These are phyloP conservation scores for Wickerhamomyces canadensis DNA, from an alignment of 805 yeast species.

Conservation along the genomic window DNA sequence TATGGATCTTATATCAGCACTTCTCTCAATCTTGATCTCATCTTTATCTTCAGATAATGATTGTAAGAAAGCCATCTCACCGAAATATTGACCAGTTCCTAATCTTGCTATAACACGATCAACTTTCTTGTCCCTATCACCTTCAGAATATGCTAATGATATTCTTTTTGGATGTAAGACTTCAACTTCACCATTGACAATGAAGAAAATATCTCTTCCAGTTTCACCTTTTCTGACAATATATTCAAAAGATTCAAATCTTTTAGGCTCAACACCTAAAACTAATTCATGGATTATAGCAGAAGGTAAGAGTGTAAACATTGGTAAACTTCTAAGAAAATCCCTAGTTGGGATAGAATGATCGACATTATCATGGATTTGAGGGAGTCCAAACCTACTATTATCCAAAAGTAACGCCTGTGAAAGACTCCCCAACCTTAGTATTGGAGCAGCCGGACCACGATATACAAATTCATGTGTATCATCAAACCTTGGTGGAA, in stretches of 20 bases:
- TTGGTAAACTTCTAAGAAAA: constrained; percentile 50
- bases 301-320: constrained; percentile 53
- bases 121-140: constrained; percentile 18
- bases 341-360: constrained; percentile 52
- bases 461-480: too few relatives aligned
- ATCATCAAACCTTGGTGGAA: constrained; percentile 27
- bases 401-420: not conserved
- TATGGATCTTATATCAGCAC: constrained; percentile 62
- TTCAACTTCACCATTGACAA: constrained; percentile 67
- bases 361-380: constrained; percentile 38
- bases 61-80: constrained; percentile 68
- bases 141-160: constrained; percentile 18
- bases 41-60: constrained; percentile 28
- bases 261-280: constrained; percentile 51
- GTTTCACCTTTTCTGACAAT: constrained; percentile 53
- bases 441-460: constrained; percentile 3
- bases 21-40: constrained; percentile 29
- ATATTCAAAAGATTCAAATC: constrained; percentile 50
- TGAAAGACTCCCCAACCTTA: not conserved
- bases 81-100: constrained; percentile 62
- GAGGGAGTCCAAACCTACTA: constrained; percentile 10
- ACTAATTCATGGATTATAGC: constrained; percentile 61
- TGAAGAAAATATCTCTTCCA: constrained; percentile 62
- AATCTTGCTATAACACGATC: constrained; percentile 51
- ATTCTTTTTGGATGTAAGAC: constrained; percentile 39